These are phyloP conservation scores for Lactarius evosmus DNA, from an alignment of 768 basidiomycete species.

Conservation along the genomic window DNA sequence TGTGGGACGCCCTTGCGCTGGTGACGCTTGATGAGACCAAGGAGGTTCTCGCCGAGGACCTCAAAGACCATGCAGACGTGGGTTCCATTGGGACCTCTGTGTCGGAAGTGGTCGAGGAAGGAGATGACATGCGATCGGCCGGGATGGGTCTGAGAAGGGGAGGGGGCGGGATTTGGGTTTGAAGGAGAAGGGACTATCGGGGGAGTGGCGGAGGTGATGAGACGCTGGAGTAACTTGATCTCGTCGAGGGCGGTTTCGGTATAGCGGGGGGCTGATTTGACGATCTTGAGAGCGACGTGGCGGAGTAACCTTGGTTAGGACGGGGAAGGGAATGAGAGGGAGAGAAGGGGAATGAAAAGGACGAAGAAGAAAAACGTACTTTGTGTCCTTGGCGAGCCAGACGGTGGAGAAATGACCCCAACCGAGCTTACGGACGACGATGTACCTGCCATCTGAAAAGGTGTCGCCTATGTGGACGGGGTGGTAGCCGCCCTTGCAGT, in stretches of 20 bases:
- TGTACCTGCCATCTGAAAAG: slow-evolving; percentile 84
- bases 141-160: slow-evolving; percentile 70
- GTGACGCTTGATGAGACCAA: slow-evolving; percentile 95
- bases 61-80: slow-evolving; percentile 99
- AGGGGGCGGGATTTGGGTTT: slow-evolving; percentile 49
- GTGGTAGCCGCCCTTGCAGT: slow-evolving; percentile 69
- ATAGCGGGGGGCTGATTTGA: slow-evolving; percentile 95
- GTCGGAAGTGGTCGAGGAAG: slow-evolving; percentile 95
- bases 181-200: slow-evolving; percentile 46
- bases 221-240: slow-evolving; percentile 94
- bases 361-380: slow-evolving; percentile 44
- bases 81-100: slow-evolving; percentile 93
- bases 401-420: slow-evolving; percentile 96
- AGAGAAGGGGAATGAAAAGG: background rate
- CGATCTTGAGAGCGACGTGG: slow-evolving; percentile 98
- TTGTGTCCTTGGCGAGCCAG: slow-evolving; percentile 82
- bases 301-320: slow-evolving; percentile 74
- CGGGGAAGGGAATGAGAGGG: slow-evolving; percentile 12
- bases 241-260: slow-evolving; percentile 98
- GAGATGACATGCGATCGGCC: slow-evolving; percentile 94
- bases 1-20: slow-evolving; percentile 98
- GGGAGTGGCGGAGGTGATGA: slow-evolving; percentile 78
- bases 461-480: slow-evolving; percentile 93
- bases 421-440: slow-evolving; percentile 91
- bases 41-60: slow-evolving; percentile 93